These are phyloP conservation scores for Arbutus unedo DNA, from an alignment of 148 eudicot genomes.

Conservation along the genomic window DNA sequence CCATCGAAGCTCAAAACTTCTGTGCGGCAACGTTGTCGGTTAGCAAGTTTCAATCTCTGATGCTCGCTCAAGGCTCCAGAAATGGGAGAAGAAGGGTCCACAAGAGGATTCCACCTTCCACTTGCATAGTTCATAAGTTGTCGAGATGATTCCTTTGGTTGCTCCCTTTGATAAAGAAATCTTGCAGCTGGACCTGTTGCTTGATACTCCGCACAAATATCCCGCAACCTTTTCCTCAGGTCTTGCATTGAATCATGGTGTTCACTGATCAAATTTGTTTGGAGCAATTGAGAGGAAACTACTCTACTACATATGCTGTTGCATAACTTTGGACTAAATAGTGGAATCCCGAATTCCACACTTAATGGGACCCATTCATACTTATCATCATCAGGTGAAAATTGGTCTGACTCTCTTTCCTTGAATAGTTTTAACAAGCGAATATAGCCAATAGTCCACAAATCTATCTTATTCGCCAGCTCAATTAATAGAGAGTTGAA, in stretches of 20 bases:
- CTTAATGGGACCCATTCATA: conserved; percentile 93
- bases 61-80: conserved; percentile 59
- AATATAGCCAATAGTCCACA: conserved; percentile 89
- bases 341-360: conserved; percentile 86
- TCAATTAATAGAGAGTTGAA: conserved; percentile 50
- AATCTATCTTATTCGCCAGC: conserved; percentile 59
- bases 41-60: conserved; percentile 56
- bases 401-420: conserved; percentile 44
- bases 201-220: conserved; percentile 69
- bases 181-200: conserved; percentile 80
- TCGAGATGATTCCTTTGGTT: conserved; percentile 49
- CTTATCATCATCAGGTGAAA: conserved; percentile 50
- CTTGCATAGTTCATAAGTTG: conserved; percentile 89
- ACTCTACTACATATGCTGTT: conserved; percentile 75
- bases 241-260: conserved; percentile 88
- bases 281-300: conserved; percentile 75
- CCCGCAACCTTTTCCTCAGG: conserved; percentile 64
- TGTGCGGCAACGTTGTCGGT: conserved; percentile 63
- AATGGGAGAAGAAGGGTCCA: conserved; percentile 91
- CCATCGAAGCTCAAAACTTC: conserved; percentile 95
- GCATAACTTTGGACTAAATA: conserved; percentile 89
- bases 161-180: conserved; percentile 74
- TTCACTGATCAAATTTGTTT: conserved; percentile 56
- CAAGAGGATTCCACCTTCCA: conserved; percentile 90
- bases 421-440: conserved; percentile 71